Percentiles rank a stretch among this genome's conserved stretches.
Evolutionary conservation across 208 protist genomes (phyloP).

Genomic region (Kentomonas sorsogonicus): DNA sequence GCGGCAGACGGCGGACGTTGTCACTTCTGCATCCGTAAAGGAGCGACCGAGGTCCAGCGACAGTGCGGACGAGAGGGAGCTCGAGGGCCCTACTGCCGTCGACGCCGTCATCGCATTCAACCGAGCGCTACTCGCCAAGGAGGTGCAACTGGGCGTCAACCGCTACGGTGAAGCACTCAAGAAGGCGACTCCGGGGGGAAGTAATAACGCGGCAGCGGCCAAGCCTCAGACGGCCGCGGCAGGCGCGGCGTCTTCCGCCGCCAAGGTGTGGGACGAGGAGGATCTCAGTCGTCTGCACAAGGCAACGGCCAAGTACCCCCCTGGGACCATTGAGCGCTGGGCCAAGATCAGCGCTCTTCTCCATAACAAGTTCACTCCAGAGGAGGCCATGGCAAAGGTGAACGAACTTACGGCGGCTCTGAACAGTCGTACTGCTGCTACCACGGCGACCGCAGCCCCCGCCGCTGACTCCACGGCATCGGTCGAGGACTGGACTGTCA

Average conservation of each 20-base stretch:
- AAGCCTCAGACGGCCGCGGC: constrained; percentile 11
- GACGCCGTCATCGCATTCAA: constrained; percentile 76
- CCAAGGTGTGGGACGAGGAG: constrained; percentile 83
- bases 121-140: constrained; percentile 39
- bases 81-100: constrained; percentile 24
- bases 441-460: constrained; percentile 4
- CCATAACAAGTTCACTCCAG: constrained; percentile 70
- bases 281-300: constrained; percentile 92
- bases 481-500: constrained; percentile 87
- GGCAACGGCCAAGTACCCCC: constrained; percentile 91
- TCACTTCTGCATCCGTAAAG: too few relatives aligned
- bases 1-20: constrained; percentile 23
- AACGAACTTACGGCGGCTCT: constrained; percentile 79
- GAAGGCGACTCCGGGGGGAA: constrained; percentile 26
- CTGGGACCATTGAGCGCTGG: constrained; percentile 91
- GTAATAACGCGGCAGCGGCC: constrained; percentile 9
- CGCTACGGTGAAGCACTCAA: constrained; percentile 86
- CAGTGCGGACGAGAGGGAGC: constrained; percentile 14
- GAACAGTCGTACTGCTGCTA: constrained; percentile 22
- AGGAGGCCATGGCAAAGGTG: constrained; percentile 90
- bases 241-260: neutral
- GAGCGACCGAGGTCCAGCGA: too few relatives aligned
- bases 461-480: constrained; percentile 11
- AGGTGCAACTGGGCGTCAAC: constrained; percentile 58
- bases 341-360: constrained; percentile 75